Conservation (phyloP, 495 filamentous ascomycete genomes). For the Lophium mytilinum region DNA sequence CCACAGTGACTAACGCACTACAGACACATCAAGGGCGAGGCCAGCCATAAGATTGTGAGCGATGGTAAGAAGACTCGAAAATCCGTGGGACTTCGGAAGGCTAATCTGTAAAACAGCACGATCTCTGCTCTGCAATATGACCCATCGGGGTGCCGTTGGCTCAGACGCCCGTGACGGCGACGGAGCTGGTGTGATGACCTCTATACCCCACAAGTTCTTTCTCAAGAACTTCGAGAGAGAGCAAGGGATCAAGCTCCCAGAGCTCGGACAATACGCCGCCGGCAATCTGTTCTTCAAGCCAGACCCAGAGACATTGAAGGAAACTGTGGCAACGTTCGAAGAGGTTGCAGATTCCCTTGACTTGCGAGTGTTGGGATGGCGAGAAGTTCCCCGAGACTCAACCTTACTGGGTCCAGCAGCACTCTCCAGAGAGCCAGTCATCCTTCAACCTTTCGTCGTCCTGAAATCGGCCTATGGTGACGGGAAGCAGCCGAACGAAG, state of each 20-base stretch:
- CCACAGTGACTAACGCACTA: conserved; percentile 3
- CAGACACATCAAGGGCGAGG: conserved; percentile 93
- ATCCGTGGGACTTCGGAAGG: background rate
- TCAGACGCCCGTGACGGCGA: conserved; percentile 97
- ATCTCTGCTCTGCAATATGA: conserved; percentile 98
- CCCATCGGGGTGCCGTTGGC: conserved; percentile 95
- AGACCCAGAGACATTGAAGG: conserved; percentile 74
- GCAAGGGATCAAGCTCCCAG: conserved; percentile 75
- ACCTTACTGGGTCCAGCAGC: conserved; percentile 89
- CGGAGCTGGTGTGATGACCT: conserved; percentile 98
- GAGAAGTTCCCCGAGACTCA: conserved; percentile 89
- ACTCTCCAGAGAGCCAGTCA: conserved; percentile 84
- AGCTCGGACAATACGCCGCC: conserved; percentile 88
- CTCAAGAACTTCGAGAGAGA: conserved; percentile 95
- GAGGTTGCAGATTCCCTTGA: conserved; percentile 81
- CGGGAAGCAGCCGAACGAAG: conserved; percentile 72
- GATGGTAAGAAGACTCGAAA: conserved; percentile 62
- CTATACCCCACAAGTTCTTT: conserved; percentile 98
- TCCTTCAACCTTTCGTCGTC: conserved; percentile 95
- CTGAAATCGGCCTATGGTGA: conserved; percentile 76
- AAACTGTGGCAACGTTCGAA: conserved; percentile 83
- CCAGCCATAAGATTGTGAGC: conserved; percentile 98
- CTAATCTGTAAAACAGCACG: conserved; percentile 49
- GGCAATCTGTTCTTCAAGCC: conserved; percentile 99
- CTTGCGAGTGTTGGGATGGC: conserved; percentile 91